Percentiles rank a stretch among this genome's conserved stretches.
Conservation (phyloP, 495 filamentous ascomycete genomes). For the Staphylotrichum tortipilum region DNA sequence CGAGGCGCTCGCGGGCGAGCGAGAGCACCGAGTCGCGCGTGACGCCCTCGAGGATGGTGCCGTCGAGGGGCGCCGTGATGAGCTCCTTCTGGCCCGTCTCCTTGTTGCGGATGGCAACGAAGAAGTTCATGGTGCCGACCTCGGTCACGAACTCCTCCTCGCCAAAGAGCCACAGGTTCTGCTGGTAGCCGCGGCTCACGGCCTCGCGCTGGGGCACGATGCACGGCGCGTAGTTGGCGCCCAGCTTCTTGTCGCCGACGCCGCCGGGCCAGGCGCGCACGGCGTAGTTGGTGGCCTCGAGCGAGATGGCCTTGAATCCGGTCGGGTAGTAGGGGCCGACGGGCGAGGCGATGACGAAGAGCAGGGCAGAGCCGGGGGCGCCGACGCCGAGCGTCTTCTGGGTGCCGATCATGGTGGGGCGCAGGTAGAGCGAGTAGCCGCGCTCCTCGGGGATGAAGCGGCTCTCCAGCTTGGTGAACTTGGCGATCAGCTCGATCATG, state of each 20-base stretch:
- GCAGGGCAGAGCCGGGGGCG: slow-evolving; percentile 78
- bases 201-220: slow-evolving; percentile 89
- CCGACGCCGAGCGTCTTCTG: slow-evolving; percentile 88
- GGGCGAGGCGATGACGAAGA: slow-evolving; percentile 92
- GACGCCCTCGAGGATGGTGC: slow-evolving; percentile 94
- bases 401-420: slow-evolving; percentile 94
- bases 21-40: slow-evolving; percentile 78
- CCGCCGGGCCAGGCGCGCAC: slow-evolving; percentile 97
- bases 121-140: slow-evolving; percentile 98
- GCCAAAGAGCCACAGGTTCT: slow-evolving; percentile 96
- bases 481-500: slow-evolving; percentile 69
- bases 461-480: slow-evolving; percentile 70
- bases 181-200: slow-evolving; percentile 83
- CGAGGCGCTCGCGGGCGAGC: slow-evolving; percentile 74
- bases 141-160: slow-evolving; percentile 92
- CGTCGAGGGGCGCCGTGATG: slow-evolving; percentile 85
- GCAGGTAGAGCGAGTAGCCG: slow-evolving; percentile 89
- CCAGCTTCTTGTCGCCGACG: slow-evolving; percentile 94
- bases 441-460: slow-evolving; percentile 76
- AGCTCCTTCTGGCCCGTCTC: slow-evolving; percentile 82
- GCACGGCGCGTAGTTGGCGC: slow-evolving; percentile 96
- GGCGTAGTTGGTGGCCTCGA: slow-evolving; percentile 89
- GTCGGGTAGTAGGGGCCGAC: slow-evolving; percentile 97
- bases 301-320: slow-evolving; percentile 89
- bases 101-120: slow-evolving; percentile 70